These are phyloP conservation scores for Thalassia testudinum DNA, from an alignment of 116 monocot species.

Conservation along the genomic window DNA sequence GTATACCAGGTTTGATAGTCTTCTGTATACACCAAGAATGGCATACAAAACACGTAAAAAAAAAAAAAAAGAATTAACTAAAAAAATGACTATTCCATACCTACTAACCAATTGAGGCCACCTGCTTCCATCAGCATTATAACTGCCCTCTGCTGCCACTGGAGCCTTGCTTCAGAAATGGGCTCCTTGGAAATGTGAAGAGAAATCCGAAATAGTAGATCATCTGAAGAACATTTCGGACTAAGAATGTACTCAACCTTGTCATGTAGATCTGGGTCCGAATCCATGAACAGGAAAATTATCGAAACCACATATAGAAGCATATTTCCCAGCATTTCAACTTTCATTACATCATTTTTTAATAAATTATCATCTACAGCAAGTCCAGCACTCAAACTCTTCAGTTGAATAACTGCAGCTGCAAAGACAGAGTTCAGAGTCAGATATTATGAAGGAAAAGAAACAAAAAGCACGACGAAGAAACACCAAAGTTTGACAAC, in stretches of 20 bases:
- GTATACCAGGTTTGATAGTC: too few relatives aligned
- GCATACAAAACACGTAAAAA: too few relatives aligned
- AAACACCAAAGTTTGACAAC: not conserved
- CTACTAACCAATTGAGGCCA: conserved; percentile 98
- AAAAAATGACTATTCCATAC: conserved; percentile 25
- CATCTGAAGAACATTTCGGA: conserved; percentile 10
- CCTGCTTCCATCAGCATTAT: conserved; percentile 87
- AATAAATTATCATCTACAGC: conserved; percentile 47
- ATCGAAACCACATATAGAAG: conserved; percentile 64
- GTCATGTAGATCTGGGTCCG: conserved; percentile 26
- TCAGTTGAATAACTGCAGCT: conserved; percentile 84
- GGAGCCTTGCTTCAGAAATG: conserved; percentile 26
- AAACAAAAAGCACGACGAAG: too few relatives aligned
- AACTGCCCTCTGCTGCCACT: conserved; percentile 67
- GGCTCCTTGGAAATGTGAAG: conserved; percentile 9
- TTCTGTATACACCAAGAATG: too few relatives aligned
- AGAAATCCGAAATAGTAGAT: conserved; percentile 13
- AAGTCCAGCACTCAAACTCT: conserved; percentile 43
- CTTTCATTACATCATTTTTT: conserved; percentile 27
- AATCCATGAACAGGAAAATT: conserved; percentile 56
- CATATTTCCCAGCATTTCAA: conserved; percentile 49
- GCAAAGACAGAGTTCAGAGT: conserved; percentile 7
- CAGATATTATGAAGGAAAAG: too few relatives aligned
- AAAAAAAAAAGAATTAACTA: too few relatives aligned
- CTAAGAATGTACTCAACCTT: conserved; percentile 17